A percentile compares a stretch with the other conserved stretches of the same genome.
Evolutionary conservation across 179 eudicot species (phyloP).

Genomic region (Spergularia azorica): DNA sequence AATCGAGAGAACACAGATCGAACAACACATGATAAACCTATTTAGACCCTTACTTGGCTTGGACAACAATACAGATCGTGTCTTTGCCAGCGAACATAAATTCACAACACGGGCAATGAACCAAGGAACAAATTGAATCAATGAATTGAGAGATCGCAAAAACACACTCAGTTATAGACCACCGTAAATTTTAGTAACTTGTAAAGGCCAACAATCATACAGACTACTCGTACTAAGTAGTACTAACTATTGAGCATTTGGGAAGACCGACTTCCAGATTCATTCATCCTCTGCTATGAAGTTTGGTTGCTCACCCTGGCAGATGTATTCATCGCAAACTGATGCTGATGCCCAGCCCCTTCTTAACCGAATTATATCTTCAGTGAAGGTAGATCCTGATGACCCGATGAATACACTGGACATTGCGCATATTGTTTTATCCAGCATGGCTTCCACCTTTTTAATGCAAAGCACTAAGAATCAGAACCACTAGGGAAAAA

Average conservation of each 20-base stretch:
- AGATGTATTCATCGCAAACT: conserved; percentile 79
- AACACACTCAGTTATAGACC: neutral
- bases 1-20: too few species aligned
- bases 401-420: conserved; percentile 83
- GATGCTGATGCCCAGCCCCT: conserved; percentile 92
- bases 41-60: too few species aligned
- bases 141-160: conserved; percentile 17
- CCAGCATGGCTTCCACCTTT: conserved; percentile 99
- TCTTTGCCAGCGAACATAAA: neutral
- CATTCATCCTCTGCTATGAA: conserved; percentile 88
- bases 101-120: neutral
- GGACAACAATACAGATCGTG: neutral
- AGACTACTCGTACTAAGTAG: too few species aligned
- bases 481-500: neutral
- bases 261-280: conserved; percentile 20
- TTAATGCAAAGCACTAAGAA: conserved; percentile 23
- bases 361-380: conserved; percentile 83
- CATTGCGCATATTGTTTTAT: conserved; percentile 90
- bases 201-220: conserved; percentile 5
- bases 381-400: conserved; percentile 94
- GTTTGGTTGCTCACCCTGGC: conserved; percentile 83
- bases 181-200: conserved; percentile 9
- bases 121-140: conserved; percentile 23
- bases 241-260: neutral
- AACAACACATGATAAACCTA: too few species aligned